A percentile compares a stretch with the other conserved stretches of the same genome.
phyloP scores from a whole-genome alignment of 1,139 yeast genomes.

The Suhomyces kunorum region DNA sequence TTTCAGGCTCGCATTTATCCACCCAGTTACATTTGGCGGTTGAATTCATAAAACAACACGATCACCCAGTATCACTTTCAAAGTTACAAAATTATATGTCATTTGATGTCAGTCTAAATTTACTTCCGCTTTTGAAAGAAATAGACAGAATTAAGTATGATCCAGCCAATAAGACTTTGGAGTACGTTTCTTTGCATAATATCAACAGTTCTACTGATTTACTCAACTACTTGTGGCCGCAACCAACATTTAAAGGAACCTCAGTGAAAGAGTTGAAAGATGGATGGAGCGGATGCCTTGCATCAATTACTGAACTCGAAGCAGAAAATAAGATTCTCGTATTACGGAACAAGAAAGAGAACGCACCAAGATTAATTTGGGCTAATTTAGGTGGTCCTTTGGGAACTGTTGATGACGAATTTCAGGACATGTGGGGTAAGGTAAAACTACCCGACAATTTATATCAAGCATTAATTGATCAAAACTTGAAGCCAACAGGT shows the following conservation, averaged over 20 bases:
- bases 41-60: constrained; percentile 73
- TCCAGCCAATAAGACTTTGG: constrained; percentile 61
- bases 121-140: constrained; percentile 70
- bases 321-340: constrained; percentile 75
- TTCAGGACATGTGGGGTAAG: constrained; percentile 74
- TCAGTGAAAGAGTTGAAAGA: constrained; percentile 88
- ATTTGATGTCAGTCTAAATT: constrained; percentile 46
- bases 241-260: constrained; percentile 85
- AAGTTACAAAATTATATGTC: constrained; percentile 62
- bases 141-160: constrained; percentile 75
- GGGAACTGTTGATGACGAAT: constrained; percentile 79
- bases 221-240: constrained; percentile 70
- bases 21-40: constrained; percentile 86
- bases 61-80: constrained; percentile 63
- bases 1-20: constrained; percentile 64
- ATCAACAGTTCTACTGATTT: constrained; percentile 80
- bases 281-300: constrained; percentile 94
- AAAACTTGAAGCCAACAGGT: constrained; percentile 92
- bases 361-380: constrained; percentile 89
- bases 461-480: constrained; percentile 74
- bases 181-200: constrained; percentile 86
- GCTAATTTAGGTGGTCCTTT: constrained; percentile 77
- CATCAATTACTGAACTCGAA: constrained; percentile 76
- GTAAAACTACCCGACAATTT: constrained; percentile 82
- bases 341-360: constrained; percentile 87